Conservation (phyloP, 1,284 basidiomycete genomes). For the Melampsora occidentalis region DNA sequence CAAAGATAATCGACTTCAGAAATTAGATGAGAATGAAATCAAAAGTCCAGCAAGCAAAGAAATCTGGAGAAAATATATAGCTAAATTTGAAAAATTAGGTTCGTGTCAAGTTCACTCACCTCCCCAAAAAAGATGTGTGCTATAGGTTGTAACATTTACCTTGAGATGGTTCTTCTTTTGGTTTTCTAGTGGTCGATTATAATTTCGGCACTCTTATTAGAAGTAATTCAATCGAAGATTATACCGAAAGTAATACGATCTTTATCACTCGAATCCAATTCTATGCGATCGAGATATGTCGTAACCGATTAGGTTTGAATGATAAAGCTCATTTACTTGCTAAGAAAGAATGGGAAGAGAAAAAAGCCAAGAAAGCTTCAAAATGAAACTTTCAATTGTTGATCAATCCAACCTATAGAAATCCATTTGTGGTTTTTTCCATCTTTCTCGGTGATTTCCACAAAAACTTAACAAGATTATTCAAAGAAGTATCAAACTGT, state of each 20-base stretch:
- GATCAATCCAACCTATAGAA: no score
- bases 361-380: slow-evolving; percentile 60
- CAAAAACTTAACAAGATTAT: no score
- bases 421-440: no score
- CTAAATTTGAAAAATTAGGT: slow-evolving; percentile 63
- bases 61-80: slow-evolving; percentile 86
- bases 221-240: slow-evolving; percentile 74
- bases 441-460: no score
- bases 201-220: slow-evolving; percentile 97
- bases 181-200: slow-evolving; percentile 69
- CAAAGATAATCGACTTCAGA: slow-evolving; percentile 64
- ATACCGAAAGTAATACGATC: slow-evolving; percentile 88
- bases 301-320: slow-evolving; percentile 88
- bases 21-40: slow-evolving; percentile 88
- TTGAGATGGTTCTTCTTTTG: neutral
- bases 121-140: neutral
- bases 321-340: slow-evolving; percentile 67
- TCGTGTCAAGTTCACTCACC: slow-evolving; percentile 43
- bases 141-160: slow-evolving; percentile 6
- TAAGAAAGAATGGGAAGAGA: slow-evolving; percentile 58
- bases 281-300: slow-evolving; percentile 89
- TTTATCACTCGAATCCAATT: slow-evolving; percentile 74
- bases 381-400: no score
- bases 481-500: no score
- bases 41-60: slow-evolving; percentile 88